Conservation (phyloP, 2,329 filamentous ascomycete genomes). For the Dothideomycetidae sp. region DNA sequence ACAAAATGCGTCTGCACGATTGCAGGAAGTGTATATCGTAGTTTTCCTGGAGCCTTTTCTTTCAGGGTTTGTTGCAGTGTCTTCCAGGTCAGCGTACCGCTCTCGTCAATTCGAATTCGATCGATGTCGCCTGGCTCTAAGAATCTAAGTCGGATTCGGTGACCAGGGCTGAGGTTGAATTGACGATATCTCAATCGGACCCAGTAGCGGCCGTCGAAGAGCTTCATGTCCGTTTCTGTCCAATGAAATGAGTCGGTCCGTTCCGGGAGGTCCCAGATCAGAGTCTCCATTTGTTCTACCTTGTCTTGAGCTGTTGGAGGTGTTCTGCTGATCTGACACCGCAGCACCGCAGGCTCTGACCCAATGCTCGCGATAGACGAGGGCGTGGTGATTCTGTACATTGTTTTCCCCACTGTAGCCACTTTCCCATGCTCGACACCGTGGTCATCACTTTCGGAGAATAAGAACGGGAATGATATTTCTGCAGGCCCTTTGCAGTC, state of each 20-base stretch:
- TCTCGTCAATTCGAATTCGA: neutral
- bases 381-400: conserved; percentile 1
- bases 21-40: conserved; percentile 30
- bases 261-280: neutral
- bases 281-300: conserved; percentile 1
- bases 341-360: neutral
- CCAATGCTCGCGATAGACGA: neutral
- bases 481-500: conserved; percentile 29
- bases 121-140: conserved; percentile 21
- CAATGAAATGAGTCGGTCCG: conserved; percentile 5
- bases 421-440: conserved; percentile 7
- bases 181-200: conserved; percentile 29
- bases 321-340: conserved; percentile 3
- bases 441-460: neutral
- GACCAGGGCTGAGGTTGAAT: conserved; percentile 11
- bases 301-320: conserved; percentile 1
- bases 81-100: conserved; percentile 2
- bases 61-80: conserved; percentile 16
- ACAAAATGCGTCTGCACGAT: conserved; percentile 11
- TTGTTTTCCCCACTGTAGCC: conserved; percentile 7
- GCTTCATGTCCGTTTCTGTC: conserved; percentile 21
- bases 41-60: conserved; percentile 21
- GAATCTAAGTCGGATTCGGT: conserved; percentile 28
- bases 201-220: conserved; percentile 46
- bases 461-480: conserved; percentile 28